Percentiles rank a stretch among this genome's conserved stretches.
phyloP scores from a whole-genome alignment of 2,329 filamentous ascomycete genomes.

The Pestalotiopsis sp. region DNA sequence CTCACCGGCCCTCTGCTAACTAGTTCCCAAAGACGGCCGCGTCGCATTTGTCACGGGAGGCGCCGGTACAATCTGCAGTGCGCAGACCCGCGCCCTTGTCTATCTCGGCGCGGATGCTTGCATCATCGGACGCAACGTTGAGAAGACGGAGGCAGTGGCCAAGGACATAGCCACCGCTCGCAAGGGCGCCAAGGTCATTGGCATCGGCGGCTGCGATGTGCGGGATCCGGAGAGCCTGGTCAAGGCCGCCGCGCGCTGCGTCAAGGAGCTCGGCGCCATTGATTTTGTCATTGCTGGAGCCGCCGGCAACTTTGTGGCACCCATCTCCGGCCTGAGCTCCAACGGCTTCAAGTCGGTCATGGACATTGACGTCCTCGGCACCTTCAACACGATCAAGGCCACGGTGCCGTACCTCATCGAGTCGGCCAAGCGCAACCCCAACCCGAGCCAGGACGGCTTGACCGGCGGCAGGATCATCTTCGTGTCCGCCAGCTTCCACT shows the following conservation, averaged over 20 bases:
- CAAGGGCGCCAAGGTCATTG: slow-evolving; percentile 80
- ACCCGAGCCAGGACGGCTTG: slow-evolving; percentile 60
- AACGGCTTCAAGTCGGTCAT: slow-evolving; percentile 97
- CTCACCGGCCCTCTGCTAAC: neutral
- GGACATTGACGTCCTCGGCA: slow-evolving; percentile 93
- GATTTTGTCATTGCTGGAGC: slow-evolving; percentile 95
- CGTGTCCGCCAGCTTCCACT: slow-evolving; percentile 89
- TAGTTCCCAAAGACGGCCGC: slow-evolving; percentile 65
- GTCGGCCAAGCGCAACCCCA: slow-evolving; percentile 69
- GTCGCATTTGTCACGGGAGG: slow-evolving; percentile 96
- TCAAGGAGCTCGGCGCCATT: slow-evolving; percentile 80
- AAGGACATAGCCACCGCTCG: slow-evolving; percentile 81
- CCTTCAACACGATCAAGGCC: slow-evolving; percentile 93
- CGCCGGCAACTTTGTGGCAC: slow-evolving; percentile 92
- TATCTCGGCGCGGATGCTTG: slow-evolving; percentile 90
- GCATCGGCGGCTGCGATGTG: slow-evolving; percentile 80
- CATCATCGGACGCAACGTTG: slow-evolving; percentile 86
- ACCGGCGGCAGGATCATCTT: slow-evolving; percentile 87
- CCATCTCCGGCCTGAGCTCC: slow-evolving; percentile 76
- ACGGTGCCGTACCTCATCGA: slow-evolving; percentile 79
- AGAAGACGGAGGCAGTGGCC: slow-evolving; percentile 83
- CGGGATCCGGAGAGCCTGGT: slow-evolving; percentile 70
- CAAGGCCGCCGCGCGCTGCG: slow-evolving; percentile 77
- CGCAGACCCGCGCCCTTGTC: slow-evolving; percentile 89
- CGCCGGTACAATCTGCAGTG: slow-evolving; percentile 90